phyloP scores from a whole-genome alignment of 345 rosid genomes.

The Gossypium longicalyx region DNA sequence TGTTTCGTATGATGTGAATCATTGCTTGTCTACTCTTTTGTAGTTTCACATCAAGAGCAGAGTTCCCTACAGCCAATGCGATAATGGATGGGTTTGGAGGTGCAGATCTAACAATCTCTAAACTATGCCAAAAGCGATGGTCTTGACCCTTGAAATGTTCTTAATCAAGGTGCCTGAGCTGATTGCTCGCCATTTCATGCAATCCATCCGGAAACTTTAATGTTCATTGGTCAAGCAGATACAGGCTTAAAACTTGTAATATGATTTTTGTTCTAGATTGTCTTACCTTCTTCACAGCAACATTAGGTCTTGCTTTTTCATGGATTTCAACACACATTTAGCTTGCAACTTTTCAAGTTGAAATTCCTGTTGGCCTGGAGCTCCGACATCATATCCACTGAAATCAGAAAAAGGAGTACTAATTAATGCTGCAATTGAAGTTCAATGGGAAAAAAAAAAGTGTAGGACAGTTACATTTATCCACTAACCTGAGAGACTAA shows the following conservation, averaged over 20 bases:
- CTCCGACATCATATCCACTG: background rate
- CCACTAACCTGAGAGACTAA: background rate
- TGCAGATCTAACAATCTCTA: slow-evolving; percentile 68
- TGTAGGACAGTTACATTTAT: background rate
- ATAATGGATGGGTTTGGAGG: slow-evolving; percentile 94
- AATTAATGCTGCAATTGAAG: background rate
- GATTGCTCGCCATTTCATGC: background rate
- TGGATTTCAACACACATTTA: background rate
- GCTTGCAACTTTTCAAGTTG: background rate
- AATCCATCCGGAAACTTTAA: background rate
- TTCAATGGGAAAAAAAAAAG: background rate
- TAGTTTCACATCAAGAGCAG: slow-evolving; percentile 78
- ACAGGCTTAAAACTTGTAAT: background rate
- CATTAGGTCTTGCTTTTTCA: background rate
- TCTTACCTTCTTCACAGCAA: background rate
- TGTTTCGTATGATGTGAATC: background rate
- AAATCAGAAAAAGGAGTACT: too few species aligned
- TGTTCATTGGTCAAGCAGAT: background rate
- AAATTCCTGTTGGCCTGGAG: background rate
- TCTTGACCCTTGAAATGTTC: slow-evolving; percentile 21
- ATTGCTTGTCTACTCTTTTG: background rate
- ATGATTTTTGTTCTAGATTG: background rate
- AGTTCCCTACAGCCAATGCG: slow-evolving; percentile 79
- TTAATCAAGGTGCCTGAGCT: background rate
- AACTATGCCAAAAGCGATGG: slow-evolving; percentile 39